phyloP scores from a whole-genome alignment of 75 land plant species.

The Sequoia sempervirens region DNA sequence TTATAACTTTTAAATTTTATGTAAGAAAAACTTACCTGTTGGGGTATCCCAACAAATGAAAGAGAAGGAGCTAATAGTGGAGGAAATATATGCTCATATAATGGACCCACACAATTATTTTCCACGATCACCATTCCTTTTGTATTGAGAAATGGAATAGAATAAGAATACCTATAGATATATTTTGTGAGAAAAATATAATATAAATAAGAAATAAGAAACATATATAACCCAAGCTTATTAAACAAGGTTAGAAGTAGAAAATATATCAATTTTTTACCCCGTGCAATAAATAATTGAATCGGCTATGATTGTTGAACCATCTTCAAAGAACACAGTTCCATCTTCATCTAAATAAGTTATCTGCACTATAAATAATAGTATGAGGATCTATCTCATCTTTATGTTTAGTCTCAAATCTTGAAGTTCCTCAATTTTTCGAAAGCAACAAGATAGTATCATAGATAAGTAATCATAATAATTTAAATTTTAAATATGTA shows the following conservation, averaged over 20 bases:
- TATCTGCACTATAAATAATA: background rate
- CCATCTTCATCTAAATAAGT: background rate
- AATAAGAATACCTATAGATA: conserved; percentile 66
- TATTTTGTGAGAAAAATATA: background rate
- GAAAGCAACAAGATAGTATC: background rate
- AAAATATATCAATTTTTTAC: conserved; percentile 18
- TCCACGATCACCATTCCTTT: conserved; percentile 63
- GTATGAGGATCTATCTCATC: conserved; percentile 20
- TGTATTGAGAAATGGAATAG: conserved; percentile 84
- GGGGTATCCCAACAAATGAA: conserved; percentile 80
- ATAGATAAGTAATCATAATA: background rate
- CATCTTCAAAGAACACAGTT: conserved; percentile 30
- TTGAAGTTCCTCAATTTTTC: background rate
- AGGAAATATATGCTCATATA: conserved; percentile 83
- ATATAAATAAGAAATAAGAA: background rate
- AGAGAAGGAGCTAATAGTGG: conserved; percentile 84
- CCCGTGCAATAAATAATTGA: conserved; percentile 82
- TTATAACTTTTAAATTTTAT: background rate
- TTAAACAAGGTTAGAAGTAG: background rate
- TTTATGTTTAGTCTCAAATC: conserved; percentile 13
- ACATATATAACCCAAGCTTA: background rate
- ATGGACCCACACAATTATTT: conserved; percentile 74
- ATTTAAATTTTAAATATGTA: no score
- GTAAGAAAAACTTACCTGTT: conserved; percentile 39
- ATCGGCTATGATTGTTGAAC: conserved; percentile 53